Evolutionary conservation across 371 early-diverging fungal genomes (phyloP).

Genomic region (Mucor circinelloides): DNA sequence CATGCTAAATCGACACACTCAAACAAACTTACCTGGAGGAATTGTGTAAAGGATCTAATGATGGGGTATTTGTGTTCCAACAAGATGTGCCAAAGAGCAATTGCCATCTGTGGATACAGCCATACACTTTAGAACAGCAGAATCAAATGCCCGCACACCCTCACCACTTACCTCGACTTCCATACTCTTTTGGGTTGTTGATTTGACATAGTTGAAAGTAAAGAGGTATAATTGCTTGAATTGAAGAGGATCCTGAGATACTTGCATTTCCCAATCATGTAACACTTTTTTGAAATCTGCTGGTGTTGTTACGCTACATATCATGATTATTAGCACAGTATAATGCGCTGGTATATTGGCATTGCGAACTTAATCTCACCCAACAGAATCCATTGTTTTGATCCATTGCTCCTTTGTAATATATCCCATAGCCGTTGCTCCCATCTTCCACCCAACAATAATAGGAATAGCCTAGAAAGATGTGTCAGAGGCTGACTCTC

Average conservation of each 20-base stretch:
- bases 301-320: not conserved
- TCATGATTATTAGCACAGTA: not conserved
- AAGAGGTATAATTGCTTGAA: slow-evolving; percentile 39
- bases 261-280: slow-evolving; percentile 2
- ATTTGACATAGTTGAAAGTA: slow-evolving; percentile 39
- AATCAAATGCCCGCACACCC: too few relatives aligned
- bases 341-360: not conserved
- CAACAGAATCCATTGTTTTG: not conserved
- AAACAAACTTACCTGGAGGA: slow-evolving; percentile 26
- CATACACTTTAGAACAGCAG: not conserved
- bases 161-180: slow-evolving; percentile 32
- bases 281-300: slow-evolving; percentile 2
- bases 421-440: slow-evolving; percentile 39
- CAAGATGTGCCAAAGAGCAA: slow-evolving; percentile 41
- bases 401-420: slow-evolving; percentile 15
- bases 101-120: slow-evolving; percentile 27
- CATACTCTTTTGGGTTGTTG: slow-evolving; percentile 46
- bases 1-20: not conserved
- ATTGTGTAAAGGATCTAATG: slow-evolving; percentile 31
- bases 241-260: slow-evolving; percentile 6
- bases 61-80: slow-evolving; percentile 29
- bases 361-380: not conserved
- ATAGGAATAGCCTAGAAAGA: slow-evolving; percentile 28
- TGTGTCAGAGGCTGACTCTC: not conserved
- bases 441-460: slow-evolving; percentile 42